These are phyloP conservation scores for Grosmannia serpens DNA, from an alignment of 2,329 filamentous ascomycete species.

Conservation along the genomic window DNA sequence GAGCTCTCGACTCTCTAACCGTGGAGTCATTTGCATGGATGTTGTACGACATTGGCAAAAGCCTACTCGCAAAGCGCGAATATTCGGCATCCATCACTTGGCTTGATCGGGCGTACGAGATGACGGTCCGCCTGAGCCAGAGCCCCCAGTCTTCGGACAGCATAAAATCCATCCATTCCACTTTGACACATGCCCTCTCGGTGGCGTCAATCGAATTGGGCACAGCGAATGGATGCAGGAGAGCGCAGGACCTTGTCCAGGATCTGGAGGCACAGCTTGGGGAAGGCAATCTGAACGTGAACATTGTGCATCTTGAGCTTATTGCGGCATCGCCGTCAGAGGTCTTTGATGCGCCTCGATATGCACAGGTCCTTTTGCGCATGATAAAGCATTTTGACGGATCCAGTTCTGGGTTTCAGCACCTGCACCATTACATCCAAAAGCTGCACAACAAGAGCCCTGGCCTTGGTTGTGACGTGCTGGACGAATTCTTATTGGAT, in stretches of 20 bases:
- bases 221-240: slow-evolving; percentile 30
- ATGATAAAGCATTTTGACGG: slow-evolving; percentile 43
- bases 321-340: slow-evolving; percentile 37
- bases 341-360: slow-evolving; percentile 35
- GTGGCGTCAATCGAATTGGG: slow-evolving; percentile 39
- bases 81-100: slow-evolving; percentile 52
- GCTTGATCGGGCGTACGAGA: slow-evolving; percentile 56
- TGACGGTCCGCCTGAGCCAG: slow-evolving; percentile 37
- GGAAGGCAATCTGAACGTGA: slow-evolving; percentile 47
- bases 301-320: slow-evolving; percentile 58
- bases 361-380: slow-evolving; percentile 41
- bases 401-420: slow-evolving; percentile 51
- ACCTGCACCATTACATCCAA: slow-evolving; percentile 56
- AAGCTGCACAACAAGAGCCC: slow-evolving; percentile 47
- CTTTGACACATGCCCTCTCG: slow-evolving; percentile 54
- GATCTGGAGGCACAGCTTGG: slow-evolving; percentile 52
- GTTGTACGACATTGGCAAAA: slow-evolving; percentile 61
- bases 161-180: slow-evolving; percentile 45
- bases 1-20: slow-evolving; percentile 31
- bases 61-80: slow-evolving; percentile 39
- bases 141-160: neutral
- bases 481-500: slow-evolving; percentile 53
- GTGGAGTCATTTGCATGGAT: slow-evolving; percentile 55
- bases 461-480: slow-evolving; percentile 32
- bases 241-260: slow-evolving; percentile 45